These are phyloP conservation scores for Pisolithus marmoratus DNA, from an alignment of 768 basidiomycete species.

Conservation along the genomic window DNA sequence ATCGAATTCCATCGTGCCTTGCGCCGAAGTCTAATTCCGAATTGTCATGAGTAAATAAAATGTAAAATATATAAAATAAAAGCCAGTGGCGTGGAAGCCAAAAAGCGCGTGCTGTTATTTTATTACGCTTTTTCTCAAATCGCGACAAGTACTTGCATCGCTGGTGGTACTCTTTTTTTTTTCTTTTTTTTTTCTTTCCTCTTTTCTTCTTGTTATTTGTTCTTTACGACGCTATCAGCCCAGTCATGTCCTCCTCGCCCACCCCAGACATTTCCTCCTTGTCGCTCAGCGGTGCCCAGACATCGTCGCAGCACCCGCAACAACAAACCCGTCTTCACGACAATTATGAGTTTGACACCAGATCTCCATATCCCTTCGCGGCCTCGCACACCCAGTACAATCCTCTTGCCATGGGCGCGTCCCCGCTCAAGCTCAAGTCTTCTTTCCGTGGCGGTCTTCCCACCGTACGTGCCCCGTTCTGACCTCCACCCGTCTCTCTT, in stretches of 20 bases:
- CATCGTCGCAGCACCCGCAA: slow-evolving; percentile 34
- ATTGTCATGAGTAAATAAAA: too few species aligned
- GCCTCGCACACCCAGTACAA: slow-evolving; percentile 45
- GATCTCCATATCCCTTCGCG: slow-evolving; percentile 57
- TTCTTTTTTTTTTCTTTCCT: slow-evolving; percentile 22
- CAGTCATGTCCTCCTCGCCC: slow-evolving; percentile 69
- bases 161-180: slow-evolving; percentile 9
- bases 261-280: slow-evolving; percentile 73
- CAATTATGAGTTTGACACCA: slow-evolving; percentile 81
- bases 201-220: slow-evolving; percentile 24
- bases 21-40: too few species aligned
- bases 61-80: neutral
- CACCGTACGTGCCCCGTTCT: slow-evolving; percentile 44
- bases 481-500: slow-evolving; percentile 16
- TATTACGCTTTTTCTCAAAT: neutral
- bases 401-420: slow-evolving; percentile 54
- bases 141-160: too few species aligned
- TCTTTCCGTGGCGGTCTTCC: slow-evolving; percentile 60
- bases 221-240: slow-evolving; percentile 29
- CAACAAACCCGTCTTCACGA: slow-evolving; percentile 70
- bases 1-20: too few species aligned
- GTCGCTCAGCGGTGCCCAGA: slow-evolving; percentile 58
- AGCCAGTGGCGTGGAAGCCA: neutral
- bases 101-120: neutral
- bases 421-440: slow-evolving; percentile 73